Conservation (phyloP, 768 basidiomycete species). For the Cantharellus cinnabarinus region DNA sequence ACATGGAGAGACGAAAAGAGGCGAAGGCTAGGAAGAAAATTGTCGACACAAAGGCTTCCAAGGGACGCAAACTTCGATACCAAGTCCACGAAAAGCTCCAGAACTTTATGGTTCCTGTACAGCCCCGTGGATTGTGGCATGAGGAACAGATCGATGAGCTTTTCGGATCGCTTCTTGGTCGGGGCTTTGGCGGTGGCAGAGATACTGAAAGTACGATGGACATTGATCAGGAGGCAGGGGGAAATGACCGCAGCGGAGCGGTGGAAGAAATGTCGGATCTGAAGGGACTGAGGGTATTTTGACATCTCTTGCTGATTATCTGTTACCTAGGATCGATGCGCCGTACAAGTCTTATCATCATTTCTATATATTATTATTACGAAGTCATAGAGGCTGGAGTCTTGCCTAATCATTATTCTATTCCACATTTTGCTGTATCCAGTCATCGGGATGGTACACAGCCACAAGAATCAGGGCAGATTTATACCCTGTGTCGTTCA, state of each 20-base stretch:
- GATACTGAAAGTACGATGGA: no score
- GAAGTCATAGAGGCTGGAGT: no score
- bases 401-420: no score
- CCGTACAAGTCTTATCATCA: background rate
- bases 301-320: background rate
- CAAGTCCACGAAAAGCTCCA: conserved; percentile 91
- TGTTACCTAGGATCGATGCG: background rate
- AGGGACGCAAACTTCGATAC: conserved; percentile 87
- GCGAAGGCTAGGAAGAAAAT: conserved; percentile 39
- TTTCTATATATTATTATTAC: background rate
- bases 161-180: conserved; percentile 72
- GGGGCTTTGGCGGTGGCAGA: conserved; percentile 22
- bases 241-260: background rate
- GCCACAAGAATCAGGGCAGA: no score
- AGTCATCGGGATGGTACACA: no score
- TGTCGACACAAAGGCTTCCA: conserved; percentile 90
- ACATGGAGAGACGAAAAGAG: background rate
- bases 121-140: conserved; percentile 42
- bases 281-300: background rate
- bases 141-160: conserved; percentile 93
- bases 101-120: conserved; percentile 90
- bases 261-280: background rate
- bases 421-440: no score
- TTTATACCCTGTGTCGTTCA: no score
- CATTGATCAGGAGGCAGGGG: no score